Evolutionary conservation across 768 basidiomycete genomes (phyloP), one percentile per base, ranked within the genome.

Genomic region (Mycena capillaripes): DNA sequence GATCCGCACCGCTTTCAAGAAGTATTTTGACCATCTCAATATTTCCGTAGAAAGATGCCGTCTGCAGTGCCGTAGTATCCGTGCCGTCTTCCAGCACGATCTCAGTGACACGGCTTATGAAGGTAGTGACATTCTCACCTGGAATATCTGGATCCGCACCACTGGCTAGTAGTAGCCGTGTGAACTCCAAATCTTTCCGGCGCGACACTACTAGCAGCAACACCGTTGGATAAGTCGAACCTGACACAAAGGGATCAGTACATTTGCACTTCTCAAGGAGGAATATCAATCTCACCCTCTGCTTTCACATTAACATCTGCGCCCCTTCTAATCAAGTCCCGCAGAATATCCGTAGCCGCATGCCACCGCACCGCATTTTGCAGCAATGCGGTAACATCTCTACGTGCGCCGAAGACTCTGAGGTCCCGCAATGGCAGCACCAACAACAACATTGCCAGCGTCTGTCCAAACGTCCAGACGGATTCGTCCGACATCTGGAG

Each of bases 381-480:
- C n/a, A 12, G n/a, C n/a, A 23, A 23, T 25, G 23, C n/a, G 23
- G 21, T 12, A 23, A n/a, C 23, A 23, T n/a, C 23, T 25, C 48
- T 50, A 7, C n/a, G 23, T 50, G 48, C 48, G 10, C 38, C 42
- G n/a, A 56, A 56, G 11, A 42, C 34, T 44, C 42, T 8, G 8
- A 66, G 65, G 16, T 76, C 77, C 1, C 78, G 73, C 7, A 78
- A 29, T 17, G 78, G 78, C 14, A 79, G 50, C 23, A 79, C n/a
- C 4, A 79, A 56, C 16, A 79, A 60, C 23, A 76, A 42, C 17
- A 79, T 50, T 21, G 78, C 75, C 12, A 79, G 75, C 4, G 66
- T 72, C 40, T 79, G 78, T 0, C 78, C 76, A 61, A 78, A 77
- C 29, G 48, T 48, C 77, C 78, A 78, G 16, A 65, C 44, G 29